These are phyloP conservation scores for Hordeum vulgare DNA, from an alignment of 176 grass and related monocot genomes.

Conservation along the genomic window MorexV3_pseudomolecules_assembly NC_058521.1:14182448-14182947, in stretches of 20 bases:
- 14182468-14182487: neutral
- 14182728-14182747: no score
- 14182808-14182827: no score
- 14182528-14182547: neutral
- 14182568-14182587: neutral
- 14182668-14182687: neutral
- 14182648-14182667: neutral
- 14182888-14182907: no score
- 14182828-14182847: no score
- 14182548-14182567: neutral
- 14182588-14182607: slow-evolving; percentile 6
- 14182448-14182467: neutral
- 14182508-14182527: neutral
- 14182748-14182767: neutral
- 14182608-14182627: neutral
- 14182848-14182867: no score
- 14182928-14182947: no score
- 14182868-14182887: no score
- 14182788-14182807: no score
- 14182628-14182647: neutral
- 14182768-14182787: neutral
- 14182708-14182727: neutral
- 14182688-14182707: no score
- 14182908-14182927: no score
- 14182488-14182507: neutral